Evolutionary conservation across 129 eudicot genomes (phyloP).

Genomic region (Rutidosis leptorrhynchoides): DNA sequence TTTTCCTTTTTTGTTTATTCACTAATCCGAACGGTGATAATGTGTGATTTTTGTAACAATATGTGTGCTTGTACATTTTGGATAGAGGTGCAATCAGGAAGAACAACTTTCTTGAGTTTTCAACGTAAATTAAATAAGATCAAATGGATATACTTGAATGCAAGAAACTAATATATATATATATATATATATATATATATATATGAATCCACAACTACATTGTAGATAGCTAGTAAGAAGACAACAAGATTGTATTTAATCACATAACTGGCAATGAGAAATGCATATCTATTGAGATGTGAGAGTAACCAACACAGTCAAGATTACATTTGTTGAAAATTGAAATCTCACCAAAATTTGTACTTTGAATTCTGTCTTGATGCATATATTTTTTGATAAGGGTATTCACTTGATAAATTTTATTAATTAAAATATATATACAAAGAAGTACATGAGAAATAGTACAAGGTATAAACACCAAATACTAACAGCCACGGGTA

Average conservation of each 20-base stretch:
- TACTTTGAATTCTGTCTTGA: neutral
- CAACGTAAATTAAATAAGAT: constrained; percentile 1
- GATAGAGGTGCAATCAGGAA: neutral
- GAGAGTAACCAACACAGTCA: neutral
- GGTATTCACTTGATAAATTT: too few relatives aligned
- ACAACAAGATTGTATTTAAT: neutral
- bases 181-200: neutral
- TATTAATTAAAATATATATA: too few relatives aligned
- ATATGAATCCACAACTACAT: neutral
- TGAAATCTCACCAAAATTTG: neutral
- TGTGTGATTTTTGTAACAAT: constrained; percentile 14
- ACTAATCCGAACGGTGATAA: neutral
- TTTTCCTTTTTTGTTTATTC: neutral
- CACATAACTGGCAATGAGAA: neutral
- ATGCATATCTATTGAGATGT: neutral
- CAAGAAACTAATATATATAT: neutral
- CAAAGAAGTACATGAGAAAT: too few relatives aligned
- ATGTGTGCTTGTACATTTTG: constrained; percentile 13
- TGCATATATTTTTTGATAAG: too few relatives aligned
- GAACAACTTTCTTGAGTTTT: neutral
- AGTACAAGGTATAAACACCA: too few relatives aligned
- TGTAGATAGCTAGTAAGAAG: neutral
- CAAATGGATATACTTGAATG: neutral
- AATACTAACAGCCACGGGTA: too few relatives aligned
- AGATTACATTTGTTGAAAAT: neutral